These are phyloP conservation scores for Tillandsia leiboldiana DNA, from an alignment of 176 grass and related monocot species.

Conservation along the genomic window DNA sequence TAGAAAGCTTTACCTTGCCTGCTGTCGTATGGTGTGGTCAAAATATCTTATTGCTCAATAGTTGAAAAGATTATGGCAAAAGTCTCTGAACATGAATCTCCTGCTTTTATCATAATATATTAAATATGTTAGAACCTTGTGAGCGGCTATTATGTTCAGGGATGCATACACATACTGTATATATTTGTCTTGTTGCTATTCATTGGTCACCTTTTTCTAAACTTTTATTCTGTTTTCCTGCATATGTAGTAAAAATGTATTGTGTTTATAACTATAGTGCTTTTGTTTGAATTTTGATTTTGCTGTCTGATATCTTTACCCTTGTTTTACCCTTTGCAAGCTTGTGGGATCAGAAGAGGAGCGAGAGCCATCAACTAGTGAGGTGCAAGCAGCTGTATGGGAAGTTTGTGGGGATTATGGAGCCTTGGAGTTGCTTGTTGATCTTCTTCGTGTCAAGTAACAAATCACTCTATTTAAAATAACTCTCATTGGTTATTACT, in stretches of 20 bases:
- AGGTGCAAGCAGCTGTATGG: constrained; percentile 63
- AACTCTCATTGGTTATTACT: background rate
- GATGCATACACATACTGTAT: background rate
- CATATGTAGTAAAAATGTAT: too few relatives aligned
- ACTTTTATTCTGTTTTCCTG: too few relatives aligned
- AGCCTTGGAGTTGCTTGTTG: constrained; percentile 62
- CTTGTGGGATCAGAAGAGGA: constrained; percentile 35
- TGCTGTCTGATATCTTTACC: background rate
- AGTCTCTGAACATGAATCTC: background rate
- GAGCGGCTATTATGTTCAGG: background rate
- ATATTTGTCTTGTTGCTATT: background rate
- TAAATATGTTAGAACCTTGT: background rate
- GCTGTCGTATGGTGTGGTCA: too few relatives aligned
- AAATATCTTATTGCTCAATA: background rate
- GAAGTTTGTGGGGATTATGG: constrained; percentile 81
- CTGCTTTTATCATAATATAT: background rate
- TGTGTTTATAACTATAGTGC: background rate
- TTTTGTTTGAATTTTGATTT: background rate
- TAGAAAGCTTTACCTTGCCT: too few relatives aligned
- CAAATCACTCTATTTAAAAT: constrained; percentile 12
- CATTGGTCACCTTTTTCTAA: too few relatives aligned
- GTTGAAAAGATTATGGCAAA: background rate
- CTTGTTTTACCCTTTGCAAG: constrained; percentile 24
- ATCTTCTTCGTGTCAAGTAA: constrained; percentile 87
- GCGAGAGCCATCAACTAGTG: constrained; percentile 39